Evolutionary conservation across 208 protist genomes (phyloP), one percentile per base, ranked within the genome.

Genomic region (Crithidia sp.): DNA sequence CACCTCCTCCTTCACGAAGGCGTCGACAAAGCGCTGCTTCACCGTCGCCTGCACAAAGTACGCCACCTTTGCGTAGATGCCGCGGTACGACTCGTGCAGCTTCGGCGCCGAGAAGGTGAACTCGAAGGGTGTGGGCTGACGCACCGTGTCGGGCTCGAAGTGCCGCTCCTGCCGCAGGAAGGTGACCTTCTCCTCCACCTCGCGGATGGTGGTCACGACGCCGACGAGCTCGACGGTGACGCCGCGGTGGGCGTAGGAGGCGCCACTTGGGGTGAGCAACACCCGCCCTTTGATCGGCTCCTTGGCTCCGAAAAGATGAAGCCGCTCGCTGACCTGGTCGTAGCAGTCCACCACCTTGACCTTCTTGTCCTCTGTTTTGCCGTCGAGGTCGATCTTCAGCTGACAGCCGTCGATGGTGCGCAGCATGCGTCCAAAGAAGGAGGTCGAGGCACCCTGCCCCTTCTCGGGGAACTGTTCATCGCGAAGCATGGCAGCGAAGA

Each of bases 61-160:
- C 53, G 53, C 62, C 17, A 97, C 93, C 14, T 62, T 67, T 43
- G 82, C 90, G 65, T 83, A 85, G 41, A 89, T 70, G 14, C 93
- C 93, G 10, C 84, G 81, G 71, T 95, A 97, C 13, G 91, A 96
- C 74, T 97, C 93, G 71, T 94, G 85, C 69, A 78, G 67, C 76
- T 94, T 95, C n/a, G 67, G 57, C 0, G 79, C 89, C 10, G 83
- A 68, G 74, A 97, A 97, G 56, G 66, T 49, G 69, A 97, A 97
- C 68, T 88, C 81, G 57, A 96, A 77, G 13, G 67, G 53, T 5
- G 84, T 88, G 19, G 79, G 52, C 40, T 56, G 49, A 19, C 5
- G 61, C 40, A 97, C n/a, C 14, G 77, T 87, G 71, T 87, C 90
- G 0, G 88, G 66, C 64, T 95, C 90, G 76, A 91, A 95, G 9